Evolutionary conservation across 164 flowering plant species (phyloP), one percentile per base, ranked within the genome.

Genomic region (Umbilicus rupestris): DNA sequence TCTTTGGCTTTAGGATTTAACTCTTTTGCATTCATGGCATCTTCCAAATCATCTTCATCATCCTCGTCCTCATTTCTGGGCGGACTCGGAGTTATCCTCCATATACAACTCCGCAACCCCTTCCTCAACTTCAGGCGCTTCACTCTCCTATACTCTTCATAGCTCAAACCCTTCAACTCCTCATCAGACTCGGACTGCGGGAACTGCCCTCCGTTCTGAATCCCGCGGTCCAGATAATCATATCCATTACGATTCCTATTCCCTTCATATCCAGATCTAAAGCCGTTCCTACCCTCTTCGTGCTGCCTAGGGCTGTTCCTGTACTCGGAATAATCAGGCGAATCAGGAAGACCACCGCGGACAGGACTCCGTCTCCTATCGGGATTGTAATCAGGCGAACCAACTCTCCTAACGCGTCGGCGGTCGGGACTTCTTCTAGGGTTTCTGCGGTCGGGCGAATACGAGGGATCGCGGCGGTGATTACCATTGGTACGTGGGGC

Each of bases 21-120:
- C 46, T 66, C 75, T 9, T 45, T 73, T 19, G 65, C 29, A 30
- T 68, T 83, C 15, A 24, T 37, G 17, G 50, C 62, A 31, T 76
- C 87, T 24, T 75, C 83, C 3, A 50, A 64, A 19, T 81, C 87
- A 14, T 45, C 73, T 50, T 77, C 79, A 11, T 69, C 66, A 11
- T 69, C 66, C 15, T 81, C 87, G 35, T 79, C 68, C 7, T 74
- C 83, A 19, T 63, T 63, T 63, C 86, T 73, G 8, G 97, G 91
- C 14, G 99, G 97, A 67, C 99, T 92, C 11, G 97, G 99, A 15
- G 97, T 87, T 14, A 69, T 76, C 47, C 73, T 79, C 96, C 97
- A 95, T 1, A 95, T 75, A 73, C 87, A 85, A 64, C 72, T 72
- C 79, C 69, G 81, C 76, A 88, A 22, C 39, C 29, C 47, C 78